Percentiles rank a stretch among this genome's conserved stretches.
These are phyloP conservation scores for Elongisporangium prolatum DNA, from an alignment of 352 stramenopile species.

Conservation along the genomic window DNA sequence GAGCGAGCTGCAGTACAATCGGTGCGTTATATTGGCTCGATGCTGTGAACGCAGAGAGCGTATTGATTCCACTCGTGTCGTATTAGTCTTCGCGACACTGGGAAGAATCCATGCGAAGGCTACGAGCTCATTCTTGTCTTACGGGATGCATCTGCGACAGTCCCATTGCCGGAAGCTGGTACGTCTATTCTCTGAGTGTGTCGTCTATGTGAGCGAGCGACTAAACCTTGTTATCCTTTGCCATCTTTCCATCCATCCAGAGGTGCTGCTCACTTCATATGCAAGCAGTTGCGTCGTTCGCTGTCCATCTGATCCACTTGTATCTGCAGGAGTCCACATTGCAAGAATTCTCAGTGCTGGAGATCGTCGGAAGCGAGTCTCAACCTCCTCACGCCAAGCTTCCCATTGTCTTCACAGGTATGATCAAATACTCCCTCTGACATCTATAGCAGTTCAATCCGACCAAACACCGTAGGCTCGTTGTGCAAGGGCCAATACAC, in stretches of 20 bases:
- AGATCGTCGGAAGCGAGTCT: conserved; percentile 56
- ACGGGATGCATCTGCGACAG: conserved; percentile 34
- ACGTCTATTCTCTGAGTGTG: background rate
- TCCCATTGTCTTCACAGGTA: conserved; percentile 65
- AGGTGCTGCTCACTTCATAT: background rate
- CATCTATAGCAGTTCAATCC: background rate
- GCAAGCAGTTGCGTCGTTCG: background rate
- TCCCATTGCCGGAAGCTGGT: background rate
- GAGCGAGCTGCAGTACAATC: conserved; percentile 24
- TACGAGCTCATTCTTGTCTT: conserved; percentile 60
- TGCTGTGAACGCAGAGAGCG: conserved; percentile 38
- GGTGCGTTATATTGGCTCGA: conserved; percentile 16
- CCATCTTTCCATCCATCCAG: background rate
- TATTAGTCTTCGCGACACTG: conserved; percentile 17
- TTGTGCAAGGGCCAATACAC: conserved; percentile 67
- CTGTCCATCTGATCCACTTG: background rate
- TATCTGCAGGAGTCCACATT: background rate
- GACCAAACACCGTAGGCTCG: conserved; percentile 29
- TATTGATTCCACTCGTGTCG: conserved; percentile 48
- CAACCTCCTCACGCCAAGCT: conserved; percentile 32
- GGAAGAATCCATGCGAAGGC: conserved; percentile 44
- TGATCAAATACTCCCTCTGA: no score
- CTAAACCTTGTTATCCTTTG: background rate
- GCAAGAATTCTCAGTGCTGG: conserved; percentile 12
- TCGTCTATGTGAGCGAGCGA: background rate